These are phyloP conservation scores for Boletus rex-veris DNA, from an alignment of 768 basidiomycete species.

Conservation along the genomic window DNA sequence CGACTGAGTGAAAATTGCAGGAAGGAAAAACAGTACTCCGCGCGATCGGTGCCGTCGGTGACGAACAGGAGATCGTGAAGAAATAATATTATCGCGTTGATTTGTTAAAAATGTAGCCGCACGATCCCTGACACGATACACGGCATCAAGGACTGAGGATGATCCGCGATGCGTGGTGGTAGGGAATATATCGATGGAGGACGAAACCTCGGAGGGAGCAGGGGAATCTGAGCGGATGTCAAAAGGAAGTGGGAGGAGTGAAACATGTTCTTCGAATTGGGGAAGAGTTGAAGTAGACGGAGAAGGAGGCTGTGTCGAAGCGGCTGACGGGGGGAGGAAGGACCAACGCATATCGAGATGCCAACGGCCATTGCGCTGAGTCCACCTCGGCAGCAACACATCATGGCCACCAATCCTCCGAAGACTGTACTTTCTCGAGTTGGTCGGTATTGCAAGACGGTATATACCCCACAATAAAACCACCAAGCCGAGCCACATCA, in stretches of 20 bases:
- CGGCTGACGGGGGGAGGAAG: slow-evolving; percentile 41
- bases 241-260: slow-evolving; percentile 60
- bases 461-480: slow-evolving; percentile 69
- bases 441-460: slow-evolving; percentile 51
- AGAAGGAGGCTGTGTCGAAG: slow-evolving; percentile 41
- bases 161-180: slow-evolving; percentile 36
- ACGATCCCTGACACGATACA: slow-evolving; percentile 56
- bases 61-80: slow-evolving; percentile 47
- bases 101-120: slow-evolving; percentile 44
- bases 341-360: slow-evolving; percentile 65
- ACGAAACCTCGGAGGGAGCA: slow-evolving; percentile 46
- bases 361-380: slow-evolving; percentile 67
- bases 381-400: slow-evolving; percentile 72
- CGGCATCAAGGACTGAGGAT: slow-evolving; percentile 47
- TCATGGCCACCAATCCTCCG: slow-evolving; percentile 72
- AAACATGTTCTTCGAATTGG: slow-evolving; percentile 48
- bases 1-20: slow-evolving; percentile 66
- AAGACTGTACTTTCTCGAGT: slow-evolving; percentile 57
- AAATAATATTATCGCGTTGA: slow-evolving; percentile 33
- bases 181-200: slow-evolving; percentile 41
- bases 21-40: slow-evolving; percentile 77
- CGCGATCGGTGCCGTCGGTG: slow-evolving; percentile 47
- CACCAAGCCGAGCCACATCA: slow-evolving; percentile 82
- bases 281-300: slow-evolving; percentile 49
- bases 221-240: slow-evolving; percentile 58